Conservation (phyloP, 257 asterid genomes). For the Nicotiana noctiflora region DNA sequence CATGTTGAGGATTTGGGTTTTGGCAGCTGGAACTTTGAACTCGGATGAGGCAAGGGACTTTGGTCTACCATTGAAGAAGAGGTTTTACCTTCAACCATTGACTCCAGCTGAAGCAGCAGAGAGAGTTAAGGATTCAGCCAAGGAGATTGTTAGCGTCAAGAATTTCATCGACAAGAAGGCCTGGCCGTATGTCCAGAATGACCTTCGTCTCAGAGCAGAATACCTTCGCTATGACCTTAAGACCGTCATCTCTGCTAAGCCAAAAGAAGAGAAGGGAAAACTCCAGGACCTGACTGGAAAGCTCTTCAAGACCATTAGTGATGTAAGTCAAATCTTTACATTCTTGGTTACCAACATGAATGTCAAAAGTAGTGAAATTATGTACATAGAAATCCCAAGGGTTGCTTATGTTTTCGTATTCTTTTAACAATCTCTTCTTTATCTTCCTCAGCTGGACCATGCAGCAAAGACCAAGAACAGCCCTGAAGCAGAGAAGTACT, state of each 20-base stretch:
- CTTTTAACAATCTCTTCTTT: neutral
- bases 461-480: conserved; percentile 87
- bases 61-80: conserved; percentile 45
- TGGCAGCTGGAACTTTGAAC: conserved; percentile 83
- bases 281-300: conserved; percentile 57
- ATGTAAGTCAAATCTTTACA: conserved; percentile 28
- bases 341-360: neutral
- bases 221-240: conserved; percentile 91
- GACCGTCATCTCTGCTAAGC: conserved; percentile 69
- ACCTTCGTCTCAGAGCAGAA: conserved; percentile 64
- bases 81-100: conserved; percentile 80
- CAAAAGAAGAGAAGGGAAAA: conserved; percentile 59
- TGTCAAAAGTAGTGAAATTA: too few species aligned
- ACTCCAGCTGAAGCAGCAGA: conserved; percentile 66
- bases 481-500: conserved; percentile 68
- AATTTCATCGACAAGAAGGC: conserved; percentile 68
- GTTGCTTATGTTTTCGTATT: neutral
- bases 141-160: conserved; percentile 65
- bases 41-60: conserved; percentile 81
- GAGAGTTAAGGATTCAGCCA: conserved; percentile 80
- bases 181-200: conserved; percentile 86
- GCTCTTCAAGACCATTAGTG: conserved; percentile 53
- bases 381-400: neutral
- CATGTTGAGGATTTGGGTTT: neutral
- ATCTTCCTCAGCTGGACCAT: conserved; percentile 57